A percentile compares a stretch with the other conserved stretches of the same genome.
phyloP scores from a whole-genome alignment of 805 yeast genomes.

The Saccharomycopsis fodiens region DNA sequence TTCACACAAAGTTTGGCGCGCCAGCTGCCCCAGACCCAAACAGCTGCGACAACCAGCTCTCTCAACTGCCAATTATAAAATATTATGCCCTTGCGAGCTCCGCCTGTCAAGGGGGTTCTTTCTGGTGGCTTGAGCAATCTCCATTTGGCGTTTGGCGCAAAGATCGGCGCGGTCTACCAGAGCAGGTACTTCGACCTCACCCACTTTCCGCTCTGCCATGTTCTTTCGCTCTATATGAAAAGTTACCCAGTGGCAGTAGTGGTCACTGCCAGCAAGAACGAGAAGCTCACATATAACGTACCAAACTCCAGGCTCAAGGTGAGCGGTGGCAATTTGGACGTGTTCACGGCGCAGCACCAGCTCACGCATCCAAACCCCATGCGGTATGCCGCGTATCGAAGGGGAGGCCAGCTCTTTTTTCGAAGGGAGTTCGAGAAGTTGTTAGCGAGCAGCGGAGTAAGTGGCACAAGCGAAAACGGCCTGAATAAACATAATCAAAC shows the following conservation, averaged over 20 bases:
- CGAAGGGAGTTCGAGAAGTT: not conserved
- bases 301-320: not conserved
- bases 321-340: not conserved
- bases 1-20: no score
- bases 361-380: slow-evolving; percentile 7
- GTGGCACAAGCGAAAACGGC: no score
- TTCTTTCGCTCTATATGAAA: slow-evolving; percentile 6
- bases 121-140: not conserved
- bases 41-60: no score
- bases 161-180: not conserved
- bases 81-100: no score
- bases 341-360: not conserved
- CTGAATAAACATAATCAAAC: not conserved
- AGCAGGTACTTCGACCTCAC: slow-evolving; percentile 7
- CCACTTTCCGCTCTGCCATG: slow-evolving; percentile 3
- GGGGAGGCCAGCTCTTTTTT: not conserved
- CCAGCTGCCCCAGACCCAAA: no score
- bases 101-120: not conserved
- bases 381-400: slow-evolving; percentile 2
- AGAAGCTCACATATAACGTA: slow-evolving; percentile 6
- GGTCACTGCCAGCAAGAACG: not conserved
- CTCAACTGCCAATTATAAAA: no score
- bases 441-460: no score
- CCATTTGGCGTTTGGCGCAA: not conserved
- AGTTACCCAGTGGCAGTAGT: slow-evolving; percentile 6